phyloP scores from a whole-genome alignment of 257 asterid species.

The Nicotiana paniculata region DNA sequence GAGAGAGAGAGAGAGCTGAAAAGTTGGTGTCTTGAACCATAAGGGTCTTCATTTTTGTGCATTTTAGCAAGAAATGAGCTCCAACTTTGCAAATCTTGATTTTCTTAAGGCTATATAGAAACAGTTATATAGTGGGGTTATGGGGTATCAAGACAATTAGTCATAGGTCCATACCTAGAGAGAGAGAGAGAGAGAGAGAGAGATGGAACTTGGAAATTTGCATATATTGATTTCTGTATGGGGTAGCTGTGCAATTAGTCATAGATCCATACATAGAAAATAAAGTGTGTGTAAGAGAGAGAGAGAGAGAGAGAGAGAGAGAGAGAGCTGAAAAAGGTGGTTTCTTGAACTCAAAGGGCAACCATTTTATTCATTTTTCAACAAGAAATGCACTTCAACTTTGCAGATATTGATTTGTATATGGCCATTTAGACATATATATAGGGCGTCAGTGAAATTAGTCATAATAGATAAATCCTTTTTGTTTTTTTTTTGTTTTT shows the following conservation, averaged over 20 bases:
- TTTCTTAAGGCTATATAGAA: background rate
- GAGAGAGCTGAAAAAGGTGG: background rate
- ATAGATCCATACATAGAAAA: background rate
- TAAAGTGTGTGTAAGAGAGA: background rate
- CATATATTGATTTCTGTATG: too few species aligned
- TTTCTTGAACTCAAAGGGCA: background rate
- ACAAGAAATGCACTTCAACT: background rate
- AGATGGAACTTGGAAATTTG: too few species aligned
- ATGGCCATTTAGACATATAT: background rate
- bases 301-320: background rate
- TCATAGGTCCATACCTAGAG: too few species aligned
- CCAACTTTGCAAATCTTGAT: background rate
- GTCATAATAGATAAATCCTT: background rate
- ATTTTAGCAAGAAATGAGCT: background rate
- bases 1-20: background rate
- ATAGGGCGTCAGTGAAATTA: background rate
- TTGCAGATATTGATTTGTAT: background rate
- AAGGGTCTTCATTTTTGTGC: background rate
- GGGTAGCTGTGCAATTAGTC: background rate
- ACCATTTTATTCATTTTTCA: background rate
- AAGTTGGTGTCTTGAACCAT: background rate
- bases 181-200: too few species aligned
- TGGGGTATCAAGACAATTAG: background rate
- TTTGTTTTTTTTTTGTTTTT: too few species aligned
- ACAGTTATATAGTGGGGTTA: background rate